phyloP scores from a whole-genome alignment of 75 land plant genomes.

The Larix kaempferi region DNA sequence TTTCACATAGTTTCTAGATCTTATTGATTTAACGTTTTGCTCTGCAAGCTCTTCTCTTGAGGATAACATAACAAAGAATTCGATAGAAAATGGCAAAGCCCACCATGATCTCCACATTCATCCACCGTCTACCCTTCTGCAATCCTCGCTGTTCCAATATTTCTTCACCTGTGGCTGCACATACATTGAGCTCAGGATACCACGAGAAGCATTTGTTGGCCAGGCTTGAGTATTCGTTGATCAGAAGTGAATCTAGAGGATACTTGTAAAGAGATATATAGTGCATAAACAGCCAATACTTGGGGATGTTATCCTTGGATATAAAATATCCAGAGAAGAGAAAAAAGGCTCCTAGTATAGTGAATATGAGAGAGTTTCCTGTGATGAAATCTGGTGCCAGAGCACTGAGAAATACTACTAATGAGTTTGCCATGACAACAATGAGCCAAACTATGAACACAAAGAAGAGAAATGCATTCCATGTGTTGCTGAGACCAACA shows the following conservation, averaged over 20 bases:
- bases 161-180: slow-evolving; percentile 56
- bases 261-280: slow-evolving; percentile 88
- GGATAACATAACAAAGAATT: slow-evolving; percentile 70
- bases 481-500: slow-evolving; percentile 44
- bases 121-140: slow-evolving; percentile 54
- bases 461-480: slow-evolving; percentile 63
- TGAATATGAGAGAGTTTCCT: slow-evolving; percentile 68
- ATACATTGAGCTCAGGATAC: slow-evolving; percentile 25
- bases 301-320: slow-evolving; percentile 67
- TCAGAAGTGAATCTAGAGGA: slow-evolving; percentile 74
- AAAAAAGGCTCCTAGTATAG: slow-evolving; percentile 69
- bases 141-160: slow-evolving; percentile 58
- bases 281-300: slow-evolving; percentile 89
- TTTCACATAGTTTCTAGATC: neutral
- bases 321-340: slow-evolving; percentile 98
- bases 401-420: slow-evolving; percentile 77
- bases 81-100: slow-evolving; percentile 66
- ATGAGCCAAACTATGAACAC: slow-evolving; percentile 68
- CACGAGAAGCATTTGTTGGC: slow-evolving; percentile 46
- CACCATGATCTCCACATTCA: slow-evolving; percentile 73
- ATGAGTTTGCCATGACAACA: slow-evolving; percentile 81
- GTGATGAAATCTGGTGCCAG: slow-evolving; percentile 78
- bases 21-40: slow-evolving; percentile 17
- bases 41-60: slow-evolving; percentile 46
- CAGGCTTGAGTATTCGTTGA: slow-evolving; percentile 74